Evolutionary conservation across 352 stramenopile species (phyloP).

Genomic region (Phytopythium cucurbitacearum): DNA sequence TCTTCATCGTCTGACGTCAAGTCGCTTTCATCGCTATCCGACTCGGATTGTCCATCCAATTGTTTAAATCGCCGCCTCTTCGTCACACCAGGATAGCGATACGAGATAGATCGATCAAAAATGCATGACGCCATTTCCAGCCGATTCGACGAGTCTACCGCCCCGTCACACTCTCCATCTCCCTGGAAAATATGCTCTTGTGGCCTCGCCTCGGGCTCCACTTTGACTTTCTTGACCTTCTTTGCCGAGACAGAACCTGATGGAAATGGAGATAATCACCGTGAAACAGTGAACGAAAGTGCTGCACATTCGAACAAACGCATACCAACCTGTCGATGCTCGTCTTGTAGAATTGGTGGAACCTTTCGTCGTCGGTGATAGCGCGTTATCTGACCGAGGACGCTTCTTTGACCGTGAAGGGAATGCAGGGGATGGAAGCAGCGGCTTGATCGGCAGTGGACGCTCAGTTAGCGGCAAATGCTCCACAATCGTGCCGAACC

Average conservation of each 20-base stretch:
- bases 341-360: constrained; percentile 14
- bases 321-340: not conserved
- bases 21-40: constrained; percentile 43
- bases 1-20: constrained; percentile 51
- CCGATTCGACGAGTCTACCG: not conserved
- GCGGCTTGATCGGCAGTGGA: constrained; percentile 59
- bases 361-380: constrained; percentile 21
- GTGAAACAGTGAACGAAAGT: too few relatives aligned
- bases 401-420: constrained; percentile 71
- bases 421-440: constrained; percentile 69
- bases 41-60: constrained; percentile 56
- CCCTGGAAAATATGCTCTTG: constrained; percentile 38
- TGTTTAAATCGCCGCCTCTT: constrained; percentile 22
- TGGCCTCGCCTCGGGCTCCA: not conserved
- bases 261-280: too few relatives aligned
- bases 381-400: constrained; percentile 41
- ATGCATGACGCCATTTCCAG: constrained; percentile 13
- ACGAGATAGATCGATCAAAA: constrained; percentile 31
- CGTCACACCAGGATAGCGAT: constrained; percentile 18
- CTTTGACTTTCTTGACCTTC: constrained; percentile 19
- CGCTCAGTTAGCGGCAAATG: constrained; percentile 59
- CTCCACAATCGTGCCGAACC: constrained; percentile 75
- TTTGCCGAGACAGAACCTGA: constrained; percentile 1
- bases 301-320: too few relatives aligned
- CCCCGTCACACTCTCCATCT: constrained; percentile 35